Percentiles rank a stretch among this genome's conserved stretches.
Conservation (phyloP, 139 green algal species). For the Micractinium conductrix region DNA sequence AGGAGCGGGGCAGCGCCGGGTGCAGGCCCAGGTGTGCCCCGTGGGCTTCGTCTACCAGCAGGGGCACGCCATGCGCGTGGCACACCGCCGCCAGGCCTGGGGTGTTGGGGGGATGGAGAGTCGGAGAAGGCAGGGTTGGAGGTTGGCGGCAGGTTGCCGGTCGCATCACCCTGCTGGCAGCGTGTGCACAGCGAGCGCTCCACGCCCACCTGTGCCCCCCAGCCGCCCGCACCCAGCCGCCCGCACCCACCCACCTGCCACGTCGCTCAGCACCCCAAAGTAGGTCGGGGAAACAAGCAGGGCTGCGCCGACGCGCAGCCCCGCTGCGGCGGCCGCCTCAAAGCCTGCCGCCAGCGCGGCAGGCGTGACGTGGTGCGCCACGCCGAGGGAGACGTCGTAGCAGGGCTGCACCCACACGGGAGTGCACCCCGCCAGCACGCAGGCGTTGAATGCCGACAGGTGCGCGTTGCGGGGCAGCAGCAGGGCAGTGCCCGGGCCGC, state of each 20-base stretch:
- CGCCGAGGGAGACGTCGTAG: conserved; percentile 48
- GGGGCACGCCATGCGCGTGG: conserved; percentile 57
- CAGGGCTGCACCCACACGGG: conserved; percentile 61
- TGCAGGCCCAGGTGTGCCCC: conserved; percentile 84
- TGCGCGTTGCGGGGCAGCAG: conserved; percentile 90
- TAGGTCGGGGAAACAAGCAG: conserved; percentile 93
- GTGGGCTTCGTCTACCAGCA: conserved; percentile 96
- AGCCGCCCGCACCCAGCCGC: neutral
- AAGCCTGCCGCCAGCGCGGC: conserved; percentile 56
- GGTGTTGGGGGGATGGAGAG: neutral
- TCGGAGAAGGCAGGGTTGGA: neutral
- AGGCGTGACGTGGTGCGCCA: conserved; percentile 70
- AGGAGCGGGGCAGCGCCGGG: conserved; percentile 45
- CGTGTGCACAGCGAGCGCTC: neutral
- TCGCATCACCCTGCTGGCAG: neutral
- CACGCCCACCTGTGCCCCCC: neutral
- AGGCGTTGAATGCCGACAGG: conserved; percentile 76
- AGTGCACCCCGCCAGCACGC: conserved; percentile 62
- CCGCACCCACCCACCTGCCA: conserved; percentile 49
- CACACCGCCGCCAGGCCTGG: conserved; percentile 66
- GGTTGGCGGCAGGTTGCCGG: neutral
- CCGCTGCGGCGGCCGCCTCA: conserved; percentile 14
- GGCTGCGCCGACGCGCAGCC: conserved; percentile 50
- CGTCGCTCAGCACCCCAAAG: conserved; percentile 72
- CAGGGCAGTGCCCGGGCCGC: conserved; percentile 62